phyloP scores from a whole-genome alignment of 2,329 filamentous ascomycete genomes.

The Aureobasidium subglaciale region DNA sequence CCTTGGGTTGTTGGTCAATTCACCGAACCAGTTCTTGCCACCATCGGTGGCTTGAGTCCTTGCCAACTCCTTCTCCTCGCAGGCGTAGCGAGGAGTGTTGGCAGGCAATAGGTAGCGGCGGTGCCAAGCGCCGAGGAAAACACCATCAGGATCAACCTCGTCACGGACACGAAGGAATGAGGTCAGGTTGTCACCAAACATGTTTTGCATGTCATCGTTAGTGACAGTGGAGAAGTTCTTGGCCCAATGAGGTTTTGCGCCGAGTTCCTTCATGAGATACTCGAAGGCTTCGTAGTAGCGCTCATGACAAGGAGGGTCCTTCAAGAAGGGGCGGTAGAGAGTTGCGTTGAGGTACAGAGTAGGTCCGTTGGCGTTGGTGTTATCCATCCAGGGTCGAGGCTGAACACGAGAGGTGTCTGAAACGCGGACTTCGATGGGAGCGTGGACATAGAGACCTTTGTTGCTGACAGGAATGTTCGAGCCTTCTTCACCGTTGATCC shows the following conservation, averaged over 20 bases:
- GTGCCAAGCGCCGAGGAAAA: constrained; percentile 92
- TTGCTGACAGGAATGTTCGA: constrained; percentile 68
- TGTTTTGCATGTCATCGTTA: constrained; percentile 49
- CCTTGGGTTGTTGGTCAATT: constrained; percentile 13
- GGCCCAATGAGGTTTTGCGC: constrained; percentile 80
- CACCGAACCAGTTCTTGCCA: constrained; percentile 34
- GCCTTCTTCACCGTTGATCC: constrained; percentile 72
- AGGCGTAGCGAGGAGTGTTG: constrained; percentile 24
- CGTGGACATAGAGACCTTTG: constrained; percentile 75
- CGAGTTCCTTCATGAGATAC: constrained; percentile 80
- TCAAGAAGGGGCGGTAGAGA: constrained; percentile 73
- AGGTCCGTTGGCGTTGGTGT: constrained; percentile 59
- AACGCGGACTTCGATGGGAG: constrained; percentile 87
- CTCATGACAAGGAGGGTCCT: constrained; percentile 66
- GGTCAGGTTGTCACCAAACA: constrained; percentile 63
- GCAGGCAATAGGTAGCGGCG: constrained; percentile 54
- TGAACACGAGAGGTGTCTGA: constrained; percentile 55
- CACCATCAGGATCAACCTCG: constrained; percentile 68
- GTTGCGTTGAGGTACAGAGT: constrained; percentile 87
- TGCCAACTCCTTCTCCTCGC: constrained; percentile 38
- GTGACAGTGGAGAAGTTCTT: constrained; percentile 71
- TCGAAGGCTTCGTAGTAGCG: constrained; percentile 88
- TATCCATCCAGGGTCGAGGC: constrained; percentile 63
- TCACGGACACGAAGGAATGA: constrained; percentile 63
- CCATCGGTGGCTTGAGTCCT: constrained; percentile 34